phyloP scores from a whole-genome alignment of 2,329 filamentous ascomycete species.

The Colletotrichum tropicicola region DNA sequence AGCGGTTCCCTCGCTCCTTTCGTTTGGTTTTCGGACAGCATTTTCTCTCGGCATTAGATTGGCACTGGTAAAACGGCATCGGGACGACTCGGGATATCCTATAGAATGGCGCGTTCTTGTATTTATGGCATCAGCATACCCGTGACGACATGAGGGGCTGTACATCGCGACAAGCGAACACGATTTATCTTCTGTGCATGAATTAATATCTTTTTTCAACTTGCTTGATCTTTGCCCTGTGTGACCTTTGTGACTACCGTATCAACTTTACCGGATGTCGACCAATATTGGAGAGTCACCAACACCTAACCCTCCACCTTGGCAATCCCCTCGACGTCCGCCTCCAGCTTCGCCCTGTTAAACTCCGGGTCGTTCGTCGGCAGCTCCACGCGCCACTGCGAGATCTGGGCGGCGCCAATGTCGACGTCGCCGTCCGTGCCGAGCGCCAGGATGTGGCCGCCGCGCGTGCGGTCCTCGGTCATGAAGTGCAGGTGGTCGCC shows the following conservation, averaged over 20 bases:
- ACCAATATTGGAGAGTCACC: neutral
- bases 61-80: neutral
- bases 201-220: constrained; percentile 7
- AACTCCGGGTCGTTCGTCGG: constrained; percentile 44
- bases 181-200: neutral
- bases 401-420: constrained; percentile 37
- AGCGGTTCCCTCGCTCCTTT: neutral
- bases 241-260: too few species aligned
- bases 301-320: constrained; percentile 39
- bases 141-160: neutral
- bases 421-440: constrained; percentile 42
- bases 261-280: too few species aligned
- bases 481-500: constrained; percentile 47
- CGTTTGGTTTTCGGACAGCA: too few species aligned
- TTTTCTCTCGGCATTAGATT: neutral
- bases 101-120: constrained; percentile 9
- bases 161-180: neutral
- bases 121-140: neutral
- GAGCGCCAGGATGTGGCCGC: constrained; percentile 42
- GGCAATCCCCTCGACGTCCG: constrained; percentile 39
- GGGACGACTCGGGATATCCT: constrained; percentile 7
- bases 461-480: constrained; percentile 38
- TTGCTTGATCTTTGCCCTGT: too few species aligned
- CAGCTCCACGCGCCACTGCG: constrained; percentile 41
- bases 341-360: constrained; percentile 37